phyloP scores from a whole-genome alignment of 176 grass and related monocot species.

The Aechmea fasciata region DNA sequence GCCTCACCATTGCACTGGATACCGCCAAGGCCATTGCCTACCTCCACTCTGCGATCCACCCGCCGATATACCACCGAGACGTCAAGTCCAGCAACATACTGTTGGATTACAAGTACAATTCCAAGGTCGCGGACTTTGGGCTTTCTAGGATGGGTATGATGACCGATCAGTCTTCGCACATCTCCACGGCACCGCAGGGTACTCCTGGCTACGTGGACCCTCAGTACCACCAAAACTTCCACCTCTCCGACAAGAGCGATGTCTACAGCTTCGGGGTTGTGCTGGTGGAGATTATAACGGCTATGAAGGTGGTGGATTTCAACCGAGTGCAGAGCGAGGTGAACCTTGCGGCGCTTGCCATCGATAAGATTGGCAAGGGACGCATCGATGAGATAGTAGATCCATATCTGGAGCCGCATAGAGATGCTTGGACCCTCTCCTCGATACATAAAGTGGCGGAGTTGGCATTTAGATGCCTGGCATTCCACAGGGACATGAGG shows the following conservation, averaged over 20 bases:
- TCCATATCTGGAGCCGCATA: constrained; percentile 31
- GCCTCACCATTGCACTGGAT: constrained; percentile 48
- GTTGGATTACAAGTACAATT: constrained; percentile 33
- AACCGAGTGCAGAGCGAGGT: constrained; percentile 30
- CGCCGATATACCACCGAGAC: constrained; percentile 39
- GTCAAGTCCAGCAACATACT: constrained; percentile 21
- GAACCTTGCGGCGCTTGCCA: constrained; percentile 45
- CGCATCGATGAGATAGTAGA: constrained; percentile 52
- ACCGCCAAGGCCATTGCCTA: constrained; percentile 60
- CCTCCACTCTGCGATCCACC: constrained; percentile 49
- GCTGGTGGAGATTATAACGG: constrained; percentile 40
- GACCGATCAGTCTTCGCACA: constrained; percentile 27
- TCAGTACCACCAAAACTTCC: constrained; percentile 39
- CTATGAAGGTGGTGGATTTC: constrained; percentile 38
- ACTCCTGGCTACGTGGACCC: constrained; percentile 34
- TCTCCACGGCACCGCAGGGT: constrained; percentile 54
- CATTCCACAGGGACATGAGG: constrained; percentile 59
- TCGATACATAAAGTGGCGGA: constrained; percentile 55
- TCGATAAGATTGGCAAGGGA: constrained; percentile 38
- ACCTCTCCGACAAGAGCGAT: constrained; percentile 29
- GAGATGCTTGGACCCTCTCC: constrained; percentile 43
- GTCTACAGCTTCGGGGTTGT: constrained; percentile 32
- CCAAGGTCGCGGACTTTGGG: constrained; percentile 73
- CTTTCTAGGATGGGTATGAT: constrained; percentile 49
- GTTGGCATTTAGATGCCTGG: constrained; percentile 62